Evolutionary conservation across 108 stramenopile species (phyloP), one percentile per base, ranked within the genome.

Genomic region (Nitzschia palea): DNA sequence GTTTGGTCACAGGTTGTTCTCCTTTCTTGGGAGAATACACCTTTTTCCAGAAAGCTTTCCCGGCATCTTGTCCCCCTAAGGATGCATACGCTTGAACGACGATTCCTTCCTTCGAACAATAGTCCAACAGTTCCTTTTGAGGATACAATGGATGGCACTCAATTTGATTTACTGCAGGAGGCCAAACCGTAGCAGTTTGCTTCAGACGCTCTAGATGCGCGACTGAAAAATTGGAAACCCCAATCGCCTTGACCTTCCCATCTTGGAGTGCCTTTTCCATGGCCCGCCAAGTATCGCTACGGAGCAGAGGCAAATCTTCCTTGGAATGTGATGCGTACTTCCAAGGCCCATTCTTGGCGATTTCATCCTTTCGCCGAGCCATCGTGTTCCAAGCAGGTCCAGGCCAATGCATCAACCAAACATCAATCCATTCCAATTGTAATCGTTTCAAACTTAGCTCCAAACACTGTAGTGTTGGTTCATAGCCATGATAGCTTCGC

Each of bases 141-240:
- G 86, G 80, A 65, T 80, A 70, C 31, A 87, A 78, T 9, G 95
- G 91, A 69, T 96, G 93, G 37, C 77, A 54, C 67, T 96, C 95
- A 42, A 96, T 83, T 80, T 94, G 95, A 67, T 94, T 91, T 23
- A 91, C 77, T 1, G 86, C 86, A 4, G 95, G 92, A 9, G 86
- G 81, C 88, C 88, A 89, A 33, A 91, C 69, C 14, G 70, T 72
- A 2, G 81, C 86, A 0, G 78, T 62, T 58, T 60, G 48, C 60
- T 67, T 57, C 9, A 91, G 59, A 26, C 78, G 75, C 50, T 84
- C 76, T 32, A 81, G 62, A 47, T 72, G 70, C 28, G 71, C 55
- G 14, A 76, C 23, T 0, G 80, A 55, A 66, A 93, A 91, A 70
- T 96, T 92, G 61, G 80, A 86, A 9, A 96, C 92, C 6, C 89